Evolutionary conservation across 495 filamentous ascomycete species (phyloP), one percentile per base, ranked within the genome.

Genomic region (Hyphodiscus hymeniophilus): DNA sequence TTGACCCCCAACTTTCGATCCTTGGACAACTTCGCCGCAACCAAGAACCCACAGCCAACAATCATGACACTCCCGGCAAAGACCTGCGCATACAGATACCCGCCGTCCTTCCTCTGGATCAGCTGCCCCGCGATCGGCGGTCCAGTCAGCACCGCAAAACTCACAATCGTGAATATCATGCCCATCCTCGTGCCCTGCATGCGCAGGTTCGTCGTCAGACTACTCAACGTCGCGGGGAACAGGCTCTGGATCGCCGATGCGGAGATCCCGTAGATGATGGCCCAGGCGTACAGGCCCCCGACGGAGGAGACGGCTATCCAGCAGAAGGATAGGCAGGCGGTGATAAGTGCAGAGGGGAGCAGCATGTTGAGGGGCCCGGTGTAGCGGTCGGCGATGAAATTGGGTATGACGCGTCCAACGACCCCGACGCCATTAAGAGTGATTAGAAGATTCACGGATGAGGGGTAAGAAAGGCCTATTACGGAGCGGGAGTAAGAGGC

Each of bases 101-200:
- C 77, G 21, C 66, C 62, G 31, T 64, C 66, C 10, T 56, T 56
- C 3, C 57, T 55, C 55, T 74, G 58, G 7, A 85, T 66, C 48
- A 83, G 54, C 3, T 72, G 75, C 0, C 87, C 88, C 0, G 79
- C 84, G 49, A 94, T 79, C 2, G 88, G 85, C 10, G 85, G 76
- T 0, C 87, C 87, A 22, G 82, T 85, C 22, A 92, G 65, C 18
- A 74, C 74, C 0, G 87, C 85, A 41, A 92, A 75, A 31, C 76
- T 80, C 11, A 83, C 74, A 33, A 89, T 77, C n/a, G 75, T 81
- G 48, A 92, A 82, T 21, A 82, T 73, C 84, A 92, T 89, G 5
- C 87, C 89, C 72, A 88, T 81, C 12, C 85, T 70, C 43, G 80
- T 75, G 0, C 88, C 84, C 17, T 73, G 70, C 61, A 85, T 88